Evolutionary conservation across 176 grass and related monocot genomes (phyloP).

Genomic region (Phyllostachys edulis): DNA sequence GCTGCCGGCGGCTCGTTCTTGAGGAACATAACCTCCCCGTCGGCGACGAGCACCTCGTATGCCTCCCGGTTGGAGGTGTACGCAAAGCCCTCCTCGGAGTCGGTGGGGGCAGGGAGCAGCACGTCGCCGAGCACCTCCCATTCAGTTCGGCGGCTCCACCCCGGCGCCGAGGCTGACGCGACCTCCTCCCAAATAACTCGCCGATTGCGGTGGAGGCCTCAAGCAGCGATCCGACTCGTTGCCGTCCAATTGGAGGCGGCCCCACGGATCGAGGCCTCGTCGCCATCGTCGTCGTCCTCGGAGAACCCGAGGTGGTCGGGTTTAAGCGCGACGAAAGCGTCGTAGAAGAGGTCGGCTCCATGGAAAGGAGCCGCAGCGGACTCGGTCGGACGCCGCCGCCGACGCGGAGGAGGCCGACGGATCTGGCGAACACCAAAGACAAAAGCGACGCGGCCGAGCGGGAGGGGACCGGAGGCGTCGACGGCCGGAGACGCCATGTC

Average conservation of each 20-base stretch:
- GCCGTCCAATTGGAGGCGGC: slow-evolving; percentile 53
- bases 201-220: not conserved
- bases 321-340: no score
- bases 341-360: no score
- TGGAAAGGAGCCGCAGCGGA: no score
- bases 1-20: slow-evolving; percentile 56
- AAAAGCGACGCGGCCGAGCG: no score
- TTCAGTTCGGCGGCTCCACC: slow-evolving; percentile 29
- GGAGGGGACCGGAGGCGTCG: no score
- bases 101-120: slow-evolving; percentile 21
- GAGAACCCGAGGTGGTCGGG: no score
- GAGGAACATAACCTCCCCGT: slow-evolving; percentile 51
- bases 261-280: slow-evolving; percentile 50
- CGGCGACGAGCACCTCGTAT: slow-evolving; percentile 57
- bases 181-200: slow-evolving; percentile 80
- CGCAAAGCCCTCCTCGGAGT: slow-evolving; percentile 59
- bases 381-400: no score
- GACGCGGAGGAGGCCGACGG: no score
- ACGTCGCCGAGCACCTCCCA: slow-evolving; percentile 61
- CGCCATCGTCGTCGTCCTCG: slow-evolving; percentile 40
- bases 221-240: slow-evolving; percentile 41
- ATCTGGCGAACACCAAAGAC: no score
- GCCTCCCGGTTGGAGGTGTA: slow-evolving; percentile 55
- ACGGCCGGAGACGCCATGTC: no score
- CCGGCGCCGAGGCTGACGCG: slow-evolving; percentile 23